Evolutionary conservation across 208 protist species (phyloP), one percentile per base, ranked within the genome.

Genomic region (Crithidia brevicula): DNA sequence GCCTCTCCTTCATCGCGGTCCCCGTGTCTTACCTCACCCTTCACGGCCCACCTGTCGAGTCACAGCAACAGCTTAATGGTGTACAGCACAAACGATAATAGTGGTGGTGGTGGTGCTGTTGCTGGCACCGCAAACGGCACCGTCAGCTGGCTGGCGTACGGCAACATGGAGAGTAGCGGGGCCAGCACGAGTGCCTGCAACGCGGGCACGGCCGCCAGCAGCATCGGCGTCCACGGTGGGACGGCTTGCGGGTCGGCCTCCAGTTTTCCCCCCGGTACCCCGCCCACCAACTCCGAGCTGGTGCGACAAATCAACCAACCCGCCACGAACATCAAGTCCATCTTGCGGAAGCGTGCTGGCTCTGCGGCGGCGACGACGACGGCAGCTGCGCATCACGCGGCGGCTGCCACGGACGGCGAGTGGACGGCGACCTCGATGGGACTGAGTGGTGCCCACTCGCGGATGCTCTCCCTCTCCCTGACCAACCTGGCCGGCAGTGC

Each of bases 241-340:
- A n/a, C n/a, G n/a, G n/a, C n/a, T n/a, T n/a, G n/a, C n/a, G n/a
- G n/a, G n/a, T n/a, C n/a, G n/a, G n/a, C n/a, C n/a, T n/a, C n/a
- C n/a, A n/a, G n/a, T n/a, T n/a, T n/a, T n/a, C 22, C 25, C n/a
- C 4, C 27, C 22, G 43, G 57, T 16, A 65, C 46, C 40, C 59
- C 59, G 13, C 59, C 59, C 20, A 65, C 70, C 16, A 76, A 69
- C 56, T 69, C 54, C 9, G 70, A 76, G 6, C 36, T 76, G 5
- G 53, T 76, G n/a, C 70, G 46, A 9, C 53, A 65, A 56, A 70
- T 76, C 56, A 58, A 66, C 25, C 53, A 68, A 25, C 49, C 70
- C 10, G 36, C 56, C 1, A 68, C 34, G 36, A 33, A 66, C 28
- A 59, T 76, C 30, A 69, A 65, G 18, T 76, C 70, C 34, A 76